Percentiles rank a stretch among this genome's conserved stretches.
These are phyloP conservation scores for Harrya chromipes DNA, from an alignment of 768 basidiomycete genomes.

Conservation along the genomic window DNA sequence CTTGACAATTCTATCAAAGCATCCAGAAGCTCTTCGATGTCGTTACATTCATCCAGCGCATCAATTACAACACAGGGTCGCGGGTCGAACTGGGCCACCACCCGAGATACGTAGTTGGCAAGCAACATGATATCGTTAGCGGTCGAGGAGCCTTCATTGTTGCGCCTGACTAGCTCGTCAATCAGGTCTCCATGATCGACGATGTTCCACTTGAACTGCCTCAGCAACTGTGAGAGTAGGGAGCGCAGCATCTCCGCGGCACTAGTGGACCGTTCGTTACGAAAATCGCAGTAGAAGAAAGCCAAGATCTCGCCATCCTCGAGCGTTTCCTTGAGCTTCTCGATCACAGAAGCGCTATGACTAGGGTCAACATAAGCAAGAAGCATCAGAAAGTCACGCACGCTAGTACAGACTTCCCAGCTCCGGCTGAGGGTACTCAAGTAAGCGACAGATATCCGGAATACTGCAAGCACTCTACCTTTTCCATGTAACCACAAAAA, in stretches of 20 bases:
- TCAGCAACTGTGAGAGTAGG: slow-evolving; percentile 14
- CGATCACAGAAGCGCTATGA: slow-evolving; percentile 15
- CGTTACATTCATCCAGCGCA: slow-evolving; percentile 17
- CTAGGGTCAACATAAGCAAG: not conserved
- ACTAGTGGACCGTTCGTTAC: slow-evolving; percentile 5
- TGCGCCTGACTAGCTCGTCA: not conserved
- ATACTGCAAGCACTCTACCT: not conserved
- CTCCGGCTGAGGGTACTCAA: slow-evolving; percentile 2
- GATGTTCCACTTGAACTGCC: not conserved
- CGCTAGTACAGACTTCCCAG: slow-evolving; percentile 17
- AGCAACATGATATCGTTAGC: not conserved
- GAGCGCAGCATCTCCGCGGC: slow-evolving; percentile 14
- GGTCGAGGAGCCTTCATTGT: not conserved
- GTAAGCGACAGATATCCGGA: not conserved
- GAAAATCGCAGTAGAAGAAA: slow-evolving; percentile 24
- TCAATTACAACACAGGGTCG: slow-evolving; percentile 10
- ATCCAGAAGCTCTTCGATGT: slow-evolving; percentile 2
- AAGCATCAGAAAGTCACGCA: not conserved
- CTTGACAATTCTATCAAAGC: not conserved
- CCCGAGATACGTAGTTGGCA: slow-evolving; percentile 2
- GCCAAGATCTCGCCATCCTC: slow-evolving; percentile 1
- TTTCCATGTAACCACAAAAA: slow-evolving; percentile 17
- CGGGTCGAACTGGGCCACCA: not conserved
- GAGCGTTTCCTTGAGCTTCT: not conserved
- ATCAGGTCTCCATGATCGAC: not conserved